Base-by-base conservation (phyloP, 371 early-diverging fungal genomes). In the Apophysomyces sp. region DNA sequence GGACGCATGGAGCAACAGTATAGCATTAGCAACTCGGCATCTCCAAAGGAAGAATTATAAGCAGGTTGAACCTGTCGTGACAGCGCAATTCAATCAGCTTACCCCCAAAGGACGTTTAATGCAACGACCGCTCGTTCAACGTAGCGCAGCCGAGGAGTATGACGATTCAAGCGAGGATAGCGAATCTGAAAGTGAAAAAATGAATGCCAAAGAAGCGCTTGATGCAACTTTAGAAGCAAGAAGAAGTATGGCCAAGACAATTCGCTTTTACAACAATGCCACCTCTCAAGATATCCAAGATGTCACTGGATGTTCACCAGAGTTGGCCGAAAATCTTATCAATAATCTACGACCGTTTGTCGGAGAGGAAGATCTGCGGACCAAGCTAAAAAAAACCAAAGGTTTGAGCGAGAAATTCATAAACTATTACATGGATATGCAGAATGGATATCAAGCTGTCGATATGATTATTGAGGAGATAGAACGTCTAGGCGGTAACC, bases 381-480 rank as follows among this genome's bases (percentile, higher is more conserved):
- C 69, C 12, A 76, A 72, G 3, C 62, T 90, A 52, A 86, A 82
- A 59, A 73, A 71, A 21, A 74, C 81, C 18, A 77, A 77, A 9
- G 89, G 90, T 4, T 71, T 89, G 15, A 82, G 89, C 18, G 71
- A 76, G 30, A 83, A 78, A 18, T 70, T 88, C 26, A 80, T 91
- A 32, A 75, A 82, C 32, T 76, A 82, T 30, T 92, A 88, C 61
- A 67, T 82, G 56, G 85, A 87, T 3, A 84, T 89, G 29, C 66
- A 88, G 55, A 82, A 86, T 57, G 92, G 92, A 0, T 91, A 90
- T 57, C 73, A 75, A 1, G 85, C 87, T 16, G 91, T 94, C 18
- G 95, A 94, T 58, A 62, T 62, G 28, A 83, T 94, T 44, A 90
- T 94, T 57, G 73, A 72, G 41, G 66, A 79, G 15, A 86, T 89